Conservation (phyloP, 768 basidiomycete species). For the Psilocybe azurescens region DNA sequence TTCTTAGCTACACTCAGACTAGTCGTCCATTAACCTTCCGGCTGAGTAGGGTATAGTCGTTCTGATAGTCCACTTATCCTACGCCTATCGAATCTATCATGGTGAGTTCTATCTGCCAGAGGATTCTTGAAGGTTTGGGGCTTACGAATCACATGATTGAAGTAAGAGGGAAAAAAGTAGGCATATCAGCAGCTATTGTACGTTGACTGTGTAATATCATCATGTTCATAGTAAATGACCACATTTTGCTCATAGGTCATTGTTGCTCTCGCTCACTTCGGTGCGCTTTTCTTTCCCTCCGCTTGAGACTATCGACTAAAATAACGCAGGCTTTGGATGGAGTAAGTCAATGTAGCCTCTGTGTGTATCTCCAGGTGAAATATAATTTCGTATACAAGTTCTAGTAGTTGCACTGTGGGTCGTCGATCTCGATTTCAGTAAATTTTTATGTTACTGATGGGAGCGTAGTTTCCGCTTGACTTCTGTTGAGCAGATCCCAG, state of each 20-base stretch:
- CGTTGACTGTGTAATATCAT: not conserved
- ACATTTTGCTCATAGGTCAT: not conserved
- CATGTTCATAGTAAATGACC: too few relatives aligned
- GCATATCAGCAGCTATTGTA: slow-evolving; percentile 5
- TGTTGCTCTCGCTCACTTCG: slow-evolving; percentile 8
- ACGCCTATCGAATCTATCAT: slow-evolving; percentile 21
- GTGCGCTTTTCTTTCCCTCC: not conserved
- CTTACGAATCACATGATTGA: not conserved
- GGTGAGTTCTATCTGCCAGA: not conserved
- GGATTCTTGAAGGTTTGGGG: too few relatives aligned
- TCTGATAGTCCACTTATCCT: slow-evolving; percentile 15
- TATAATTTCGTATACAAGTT: not conserved
- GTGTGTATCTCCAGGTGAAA: not conserved
- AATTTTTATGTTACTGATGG: not conserved
- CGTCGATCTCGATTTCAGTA: not conserved
- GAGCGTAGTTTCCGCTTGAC: not conserved
- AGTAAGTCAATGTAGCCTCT: not conserved
- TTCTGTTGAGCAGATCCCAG: not conserved
- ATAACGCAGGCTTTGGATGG: slow-evolving; percentile 10
- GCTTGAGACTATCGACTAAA: not conserved
- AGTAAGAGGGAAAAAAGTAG: slow-evolving; percentile 7
- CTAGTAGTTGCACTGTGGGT: slow-evolving; percentile 10
- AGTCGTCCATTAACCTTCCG: not conserved
- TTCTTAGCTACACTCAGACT: not conserved
- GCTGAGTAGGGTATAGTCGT: slow-evolving; percentile 9